Evolutionary conservation across 306 rosid species (phyloP), one percentile per base, ranked within the genome.

Genomic region (Lotus japonicus): DNA sequence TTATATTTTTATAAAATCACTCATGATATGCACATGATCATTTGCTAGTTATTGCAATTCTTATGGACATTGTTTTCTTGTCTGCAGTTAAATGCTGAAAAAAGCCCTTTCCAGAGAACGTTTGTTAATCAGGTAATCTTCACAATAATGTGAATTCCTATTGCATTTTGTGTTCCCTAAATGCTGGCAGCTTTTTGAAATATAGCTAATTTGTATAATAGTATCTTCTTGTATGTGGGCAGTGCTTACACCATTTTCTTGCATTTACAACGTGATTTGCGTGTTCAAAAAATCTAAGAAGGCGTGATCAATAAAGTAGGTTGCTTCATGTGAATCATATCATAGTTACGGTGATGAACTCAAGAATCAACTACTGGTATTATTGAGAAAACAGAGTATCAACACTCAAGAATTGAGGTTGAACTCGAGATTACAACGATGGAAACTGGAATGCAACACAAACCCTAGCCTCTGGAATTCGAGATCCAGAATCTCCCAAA

Each of bases 81-180:
- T 80, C 68, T 82, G 86, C 97, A 95, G 99, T 87, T 95, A 83
- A 95, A 95, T 85, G 92, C 80, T 58, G 96, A 88, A 31, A 95
- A 95, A 87, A 95, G 99, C 60, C 97, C 97, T 81, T 91, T 91
- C 81, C 96, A 85, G 62, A 85, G 97, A 77, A 95, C 95, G 15
- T 95, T 95, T 85, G 97, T 91, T 75, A 88, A 95, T 80, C 99
- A 95, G 97, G 99, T 95, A 77, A n/a, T 60, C 43, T 26, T 39
- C 70, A 58, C 67, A 46, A 60, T 66, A 70, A 45, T 51, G 58
- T 72, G 59, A 64, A 78, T 48, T 74, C 50, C 55, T 6, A 28
- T 64, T 5, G 15, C 64, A 72, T 15, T 72, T 46, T 70, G 44
- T 31, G 65, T 75, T 44, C 63, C 66, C 62, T 11, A 41, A 39